Percentiles rank a stretch among this genome's conserved stretches.
These are phyloP conservation scores for Lactifluus subvellereus DNA, from an alignment of 768 basidiomycete species.

Conservation along the genomic window DNA sequence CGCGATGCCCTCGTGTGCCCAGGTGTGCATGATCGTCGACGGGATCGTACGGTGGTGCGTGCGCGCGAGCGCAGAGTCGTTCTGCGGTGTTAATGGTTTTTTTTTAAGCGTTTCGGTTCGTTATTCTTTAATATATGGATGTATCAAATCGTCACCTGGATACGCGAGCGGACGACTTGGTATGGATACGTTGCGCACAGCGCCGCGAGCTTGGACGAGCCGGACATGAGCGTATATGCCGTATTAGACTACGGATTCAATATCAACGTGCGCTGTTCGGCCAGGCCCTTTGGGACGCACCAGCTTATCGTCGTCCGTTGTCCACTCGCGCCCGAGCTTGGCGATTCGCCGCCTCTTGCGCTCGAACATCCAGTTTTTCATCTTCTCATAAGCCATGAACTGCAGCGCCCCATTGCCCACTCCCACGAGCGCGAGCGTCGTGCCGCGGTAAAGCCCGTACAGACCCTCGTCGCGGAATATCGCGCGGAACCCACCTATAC, in stretches of 20 bases:
- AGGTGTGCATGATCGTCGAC: constrained; percentile 73
- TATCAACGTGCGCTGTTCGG: not conserved
- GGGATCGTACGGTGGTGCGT: constrained; percentile 72
- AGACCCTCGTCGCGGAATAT: constrained; percentile 73
- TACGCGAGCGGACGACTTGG: constrained; percentile 89
- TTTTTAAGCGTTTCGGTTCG: not conserved
- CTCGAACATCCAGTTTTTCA: constrained; percentile 87
- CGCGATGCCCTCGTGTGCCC: constrained; percentile 66
- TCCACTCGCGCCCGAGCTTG: constrained; percentile 58
- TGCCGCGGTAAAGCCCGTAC: constrained; percentile 80
- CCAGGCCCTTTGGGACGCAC: constrained; percentile 40
- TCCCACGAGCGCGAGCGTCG: constrained; percentile 81
- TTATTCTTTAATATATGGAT: not conserved
- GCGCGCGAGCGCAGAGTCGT: constrained; percentile 45
- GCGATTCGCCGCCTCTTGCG: constrained; percentile 61
- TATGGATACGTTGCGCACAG: constrained; percentile 90
- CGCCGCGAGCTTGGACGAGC: constrained; percentile 80
- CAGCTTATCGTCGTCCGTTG: constrained; percentile 74
- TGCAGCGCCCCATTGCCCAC: constrained; percentile 94
- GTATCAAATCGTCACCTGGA: constrained; percentile 56
- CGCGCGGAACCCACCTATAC: constrained; percentile 60
- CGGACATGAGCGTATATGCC: constrained; percentile 89
- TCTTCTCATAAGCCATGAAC: constrained; percentile 93
- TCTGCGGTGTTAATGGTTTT: constrained; percentile 36
- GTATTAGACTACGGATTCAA: constrained; percentile 66